Evolutionary conservation across 129 eudicot species (phyloP), one percentile per base, ranked within the genome.

Genomic region (Gnaphalium uliginosum): DNA sequence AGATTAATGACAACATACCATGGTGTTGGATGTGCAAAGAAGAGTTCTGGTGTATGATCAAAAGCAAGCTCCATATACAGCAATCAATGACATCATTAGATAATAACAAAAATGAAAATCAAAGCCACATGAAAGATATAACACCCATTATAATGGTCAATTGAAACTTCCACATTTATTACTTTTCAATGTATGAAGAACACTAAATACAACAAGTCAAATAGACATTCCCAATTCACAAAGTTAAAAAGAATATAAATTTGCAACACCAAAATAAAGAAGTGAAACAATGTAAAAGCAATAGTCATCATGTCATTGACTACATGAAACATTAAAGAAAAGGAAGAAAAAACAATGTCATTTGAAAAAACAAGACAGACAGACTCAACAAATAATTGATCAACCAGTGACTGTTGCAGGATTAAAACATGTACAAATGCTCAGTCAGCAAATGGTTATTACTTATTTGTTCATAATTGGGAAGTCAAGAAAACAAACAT

Each of bases 341-440:
- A 50, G 6, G 37, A 50, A 15, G 5, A 21, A 35, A 37, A 62
- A 58, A 46, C 57, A 71, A 79, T 65, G 79, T 66, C 69, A 79
- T 66, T 53, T 60, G 63, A 64, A 53, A 69, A 69, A 21, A 50
- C 22, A 73, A 39, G 72, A 65, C 66, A 72, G 74, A 79, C 74
- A 5, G 71, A 66, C 48, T 43, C 78, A 27, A 65, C 78, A 72
- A 78, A 72, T 41, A 37, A 58, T 64, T 13, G 6, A 56, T 50
- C 35, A 53, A 79, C 74, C 79, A 79, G 46, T 17, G 74, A 73
- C 83, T 79, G 78, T 54, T 58, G 83, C 79, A 57, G 79, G 68
- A 79, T 67, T 74, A 79, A 79, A 37, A 66, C 78, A 79, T 79
- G 83, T 79, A 79, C 83, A 79, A 73, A 53, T 43, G 82, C 82